Evolutionary conservation across 169 alveolate species (phyloP).

Genomic region (Eimeria brunetti): DNA sequence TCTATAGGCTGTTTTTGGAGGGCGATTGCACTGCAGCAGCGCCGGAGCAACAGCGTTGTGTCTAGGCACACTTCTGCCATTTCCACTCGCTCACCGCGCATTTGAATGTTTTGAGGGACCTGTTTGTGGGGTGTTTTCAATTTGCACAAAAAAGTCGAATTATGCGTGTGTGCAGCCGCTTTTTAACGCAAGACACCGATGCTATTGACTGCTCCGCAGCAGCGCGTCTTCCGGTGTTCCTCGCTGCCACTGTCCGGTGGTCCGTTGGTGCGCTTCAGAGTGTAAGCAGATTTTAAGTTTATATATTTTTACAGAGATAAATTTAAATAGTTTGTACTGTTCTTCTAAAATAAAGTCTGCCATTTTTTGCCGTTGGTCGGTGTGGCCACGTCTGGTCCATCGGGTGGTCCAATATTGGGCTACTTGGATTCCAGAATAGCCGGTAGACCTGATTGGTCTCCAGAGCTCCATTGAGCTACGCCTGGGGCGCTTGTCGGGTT

Average conservation of each 20-base stretch:
- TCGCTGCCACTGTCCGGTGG: neutral
- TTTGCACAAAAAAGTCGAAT: neutral
- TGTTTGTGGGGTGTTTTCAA: neutral
- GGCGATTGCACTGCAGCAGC: neutral
- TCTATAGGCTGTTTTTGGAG: neutral
- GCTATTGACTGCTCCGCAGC: neutral
- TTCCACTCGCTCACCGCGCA: neutral
- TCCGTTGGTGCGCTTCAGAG: neutral
- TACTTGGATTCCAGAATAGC: neutral
- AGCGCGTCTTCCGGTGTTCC: neutral
- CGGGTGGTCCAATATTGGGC: neutral
- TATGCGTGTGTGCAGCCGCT: constrained; percentile 33
- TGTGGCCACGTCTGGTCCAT: neutral
- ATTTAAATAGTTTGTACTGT: neutral
- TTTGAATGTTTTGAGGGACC: neutral
- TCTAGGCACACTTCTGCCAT: neutral
- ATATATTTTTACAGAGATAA: neutral
- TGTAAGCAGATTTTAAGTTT: neutral
- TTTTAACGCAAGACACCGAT: neutral
- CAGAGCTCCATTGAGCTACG: neutral
- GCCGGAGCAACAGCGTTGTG: neutral
- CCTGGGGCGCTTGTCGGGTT: neutral
- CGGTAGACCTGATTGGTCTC: neutral
- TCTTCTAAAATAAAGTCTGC: neutral
- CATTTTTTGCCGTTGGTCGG: neutral